Percentiles rank a stretch among this genome's conserved stretches.
phyloP scores from a whole-genome alignment of 345 rosid genomes.

The Hibiscus syriacus region DNA sequence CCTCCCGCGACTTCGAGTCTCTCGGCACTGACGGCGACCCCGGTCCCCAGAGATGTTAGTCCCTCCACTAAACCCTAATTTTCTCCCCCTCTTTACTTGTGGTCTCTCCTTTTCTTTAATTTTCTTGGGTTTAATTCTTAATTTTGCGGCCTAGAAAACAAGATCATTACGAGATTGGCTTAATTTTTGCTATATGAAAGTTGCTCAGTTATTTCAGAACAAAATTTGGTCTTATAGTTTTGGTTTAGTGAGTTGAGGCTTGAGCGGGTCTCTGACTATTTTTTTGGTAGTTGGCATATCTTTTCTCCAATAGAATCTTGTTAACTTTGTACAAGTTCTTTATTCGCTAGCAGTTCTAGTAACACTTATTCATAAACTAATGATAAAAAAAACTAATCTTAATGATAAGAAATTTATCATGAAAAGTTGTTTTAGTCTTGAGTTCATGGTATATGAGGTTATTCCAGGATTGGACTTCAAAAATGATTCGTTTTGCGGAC shows the following conservation, averaged over 20 bases:
- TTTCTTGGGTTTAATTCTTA: neutral
- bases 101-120: neutral
- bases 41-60: slow-evolving; percentile 86
- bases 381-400: neutral
- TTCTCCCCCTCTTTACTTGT: neutral
- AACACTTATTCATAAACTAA: neutral
- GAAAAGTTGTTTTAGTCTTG: neutral
- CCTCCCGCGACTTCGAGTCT: too few species aligned
- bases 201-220: neutral
- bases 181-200: neutral
- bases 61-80: neutral
- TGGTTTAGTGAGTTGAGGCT: neutral
- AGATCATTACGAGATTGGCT: neutral
- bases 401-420: neutral
- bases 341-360: neutral
- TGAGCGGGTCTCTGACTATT: too few species aligned
- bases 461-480: neutral
- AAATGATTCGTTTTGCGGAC: neutral
- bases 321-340: neutral
- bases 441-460: neutral
- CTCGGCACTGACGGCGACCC: slow-evolving; percentile 78
- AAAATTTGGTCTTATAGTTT: neutral
- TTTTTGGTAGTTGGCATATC: too few species aligned
- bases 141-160: neutral
- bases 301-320: too few species aligned